These are phyloP conservation scores for Gloeophyllum trabeum DNA, from an alignment of 768 basidiomycete species.

Conservation along the genomic window DNA sequence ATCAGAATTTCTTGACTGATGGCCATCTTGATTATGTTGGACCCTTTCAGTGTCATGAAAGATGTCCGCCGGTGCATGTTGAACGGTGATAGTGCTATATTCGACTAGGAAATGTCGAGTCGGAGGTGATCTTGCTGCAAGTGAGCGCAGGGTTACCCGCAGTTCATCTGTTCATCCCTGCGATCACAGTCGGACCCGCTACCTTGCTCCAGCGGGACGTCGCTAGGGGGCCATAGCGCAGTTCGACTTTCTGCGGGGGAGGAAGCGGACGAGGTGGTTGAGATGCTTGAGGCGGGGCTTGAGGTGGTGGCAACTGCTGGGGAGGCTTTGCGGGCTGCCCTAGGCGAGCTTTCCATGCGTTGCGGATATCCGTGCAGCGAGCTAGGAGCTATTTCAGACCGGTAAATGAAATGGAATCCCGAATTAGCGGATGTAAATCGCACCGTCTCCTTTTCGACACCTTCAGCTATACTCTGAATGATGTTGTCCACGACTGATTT, in stretches of 20 bases:
- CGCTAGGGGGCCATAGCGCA: slow-evolving; percentile 58
- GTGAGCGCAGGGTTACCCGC: background rate
- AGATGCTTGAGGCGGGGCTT: slow-evolving; percentile 10
- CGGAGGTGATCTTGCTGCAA: background rate
- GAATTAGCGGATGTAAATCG: background rate
- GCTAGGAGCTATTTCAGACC: slow-evolving; percentile 37
- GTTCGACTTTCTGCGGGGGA: slow-evolving; percentile 20
- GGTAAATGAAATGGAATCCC: slow-evolving; percentile 3
- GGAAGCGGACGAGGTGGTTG: slow-evolving; percentile 10
- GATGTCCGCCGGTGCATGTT: no score
- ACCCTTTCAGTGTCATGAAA: no score
- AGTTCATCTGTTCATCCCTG: slow-evolving; percentile 56
- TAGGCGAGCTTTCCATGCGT: slow-evolving; percentile 64
- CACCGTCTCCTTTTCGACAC: slow-evolving; percentile 83
- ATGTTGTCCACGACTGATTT: slow-evolving; percentile 77
- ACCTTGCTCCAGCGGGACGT: slow-evolving; percentile 65
- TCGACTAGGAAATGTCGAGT: no score
- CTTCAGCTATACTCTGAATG: slow-evolving; percentile 85
- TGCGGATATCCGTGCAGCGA: slow-evolving; percentile 50
- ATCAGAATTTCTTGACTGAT: no score
- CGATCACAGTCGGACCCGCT: slow-evolving; percentile 45
- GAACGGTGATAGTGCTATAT: no score
- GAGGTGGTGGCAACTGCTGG: slow-evolving; percentile 10
- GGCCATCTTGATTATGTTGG: no score
- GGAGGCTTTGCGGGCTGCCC: slow-evolving; percentile 22